Percentiles rank a stretch among this genome's conserved stretches.
Evolutionary conservation across 352 stramenopile genomes (phyloP).

Genomic region (Globisporangium middletonii): DNA sequence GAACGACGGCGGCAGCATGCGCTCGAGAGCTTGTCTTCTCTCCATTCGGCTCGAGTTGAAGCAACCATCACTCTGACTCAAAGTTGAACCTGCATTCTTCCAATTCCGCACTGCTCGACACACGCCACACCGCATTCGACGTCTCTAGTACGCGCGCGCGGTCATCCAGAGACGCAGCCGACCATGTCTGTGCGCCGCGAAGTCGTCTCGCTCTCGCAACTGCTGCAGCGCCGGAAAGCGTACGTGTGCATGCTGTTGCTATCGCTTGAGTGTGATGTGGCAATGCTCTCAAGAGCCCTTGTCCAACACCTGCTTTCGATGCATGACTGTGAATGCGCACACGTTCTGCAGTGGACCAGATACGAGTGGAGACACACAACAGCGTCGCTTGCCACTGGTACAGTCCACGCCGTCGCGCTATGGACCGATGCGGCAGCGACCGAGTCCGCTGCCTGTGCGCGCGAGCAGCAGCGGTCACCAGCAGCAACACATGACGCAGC

Average conservation of each 20-base stretch:
- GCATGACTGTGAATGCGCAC: not conserved
- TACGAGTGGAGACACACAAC: slow-evolving; percentile 1
- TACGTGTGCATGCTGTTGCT: slow-evolving; percentile 12
- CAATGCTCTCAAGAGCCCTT: slow-evolving; percentile 3
- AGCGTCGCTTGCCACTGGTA: not conserved
- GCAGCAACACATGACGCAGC: not conserved
- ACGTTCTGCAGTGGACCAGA: slow-evolving; percentile 1
- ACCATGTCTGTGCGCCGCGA: slow-evolving; percentile 52
- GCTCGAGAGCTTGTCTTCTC: too few species aligned
- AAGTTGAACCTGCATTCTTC: not conserved
- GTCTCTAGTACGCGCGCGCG: not conserved
- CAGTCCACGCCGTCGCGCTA: slow-evolving; percentile 12
- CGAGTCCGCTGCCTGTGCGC: slow-evolving; percentile 6
- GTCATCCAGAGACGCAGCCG: not conserved
- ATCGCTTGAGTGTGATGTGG: not conserved
- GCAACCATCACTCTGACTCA: too few species aligned
- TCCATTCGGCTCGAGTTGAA: too few species aligned
- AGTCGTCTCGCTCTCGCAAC: slow-evolving; percentile 66
- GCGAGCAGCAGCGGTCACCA: not conserved
- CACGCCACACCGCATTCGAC: slow-evolving; percentile 1
- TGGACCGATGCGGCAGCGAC: slow-evolving; percentile 7
- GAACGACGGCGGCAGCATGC: too few species aligned
- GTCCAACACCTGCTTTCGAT: too few species aligned
- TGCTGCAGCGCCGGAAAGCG: slow-evolving; percentile 50
- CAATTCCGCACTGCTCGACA: not conserved